Base-by-base conservation (phyloP, 2,329 filamentous ascomycete genomes). In the Aureobasidium sp. region DNA sequence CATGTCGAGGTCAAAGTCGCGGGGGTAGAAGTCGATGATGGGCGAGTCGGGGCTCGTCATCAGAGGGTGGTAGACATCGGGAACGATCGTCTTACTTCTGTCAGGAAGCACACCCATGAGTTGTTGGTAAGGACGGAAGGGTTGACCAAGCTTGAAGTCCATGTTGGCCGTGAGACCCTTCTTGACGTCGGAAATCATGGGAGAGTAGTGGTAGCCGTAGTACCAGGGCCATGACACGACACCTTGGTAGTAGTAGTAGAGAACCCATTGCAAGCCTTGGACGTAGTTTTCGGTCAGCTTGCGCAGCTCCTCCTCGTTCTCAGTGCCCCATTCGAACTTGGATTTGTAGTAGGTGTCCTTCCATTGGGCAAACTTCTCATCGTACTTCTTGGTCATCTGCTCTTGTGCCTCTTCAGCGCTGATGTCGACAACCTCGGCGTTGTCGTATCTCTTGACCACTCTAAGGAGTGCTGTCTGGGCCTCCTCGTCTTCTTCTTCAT, bases 141-240 rank as follows among this genome's bases (percentile, higher is more conserved):
- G 94, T 73, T 96, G 91, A 11, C 95, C 94, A 64, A 97, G 86
- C 67, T 88, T 87, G 80, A 99, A 99, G 69, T 96, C 86, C 71
- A 97, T 85, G 72, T 97, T 84, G 1, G 92, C 94, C 52, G 85
- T 84, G 53, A 99, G 78, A 29, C 94, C 94, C 74, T 89, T 92
- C 72, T 87, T 87, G 67, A 99, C 90, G 76, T 99, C 94, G 66
- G 91, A 95, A 62, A 97, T 99, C 84, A 97, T 91, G 1, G 94
- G 94, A 10, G 95, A 89, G 75, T 99, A 99, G 76, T 99, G 95
- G 74, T 96, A 99, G 64, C 82, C 81, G 75, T 97, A 99, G 77
- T 90, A 99, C 94, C 94, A 99, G 15, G 94, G 91, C 94, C 94
- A 99, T 13, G 93, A 97, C 16, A 91, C 94, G 63, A 99, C 94